phyloP scores from a whole-genome alignment of 1,284 basidiomycete genomes.

The Anthracocystis setariae region DNA sequence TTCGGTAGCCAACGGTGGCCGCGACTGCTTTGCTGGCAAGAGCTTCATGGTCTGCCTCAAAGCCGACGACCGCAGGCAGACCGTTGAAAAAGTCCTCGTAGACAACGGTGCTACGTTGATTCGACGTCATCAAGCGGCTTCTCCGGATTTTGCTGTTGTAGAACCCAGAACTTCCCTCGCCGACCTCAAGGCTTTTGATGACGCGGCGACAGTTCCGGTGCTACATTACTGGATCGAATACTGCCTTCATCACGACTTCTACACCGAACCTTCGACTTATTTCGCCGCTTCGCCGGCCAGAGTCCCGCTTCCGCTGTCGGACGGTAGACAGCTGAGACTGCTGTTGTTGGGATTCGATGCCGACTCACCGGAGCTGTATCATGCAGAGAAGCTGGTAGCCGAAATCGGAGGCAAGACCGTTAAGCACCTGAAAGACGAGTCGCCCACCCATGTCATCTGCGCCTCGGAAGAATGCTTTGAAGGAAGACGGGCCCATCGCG shows the following conservation, averaged over 20 bases:
- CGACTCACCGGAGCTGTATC: conserved; percentile 50
- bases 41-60: conserved; percentile 33
- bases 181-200: conserved; percentile 7
- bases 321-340: conserved; percentile 23
- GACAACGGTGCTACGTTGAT: conserved; percentile 31
- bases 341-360: conserved; percentile 46
- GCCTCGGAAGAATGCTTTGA: conserved; percentile 25
- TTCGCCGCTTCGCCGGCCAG: conserved; percentile 45
- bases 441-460: conserved; percentile 50
- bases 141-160: conserved; percentile 33
- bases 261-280: conserved; percentile 42
- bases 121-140: neutral
- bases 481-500: conserved; percentile 29
- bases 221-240: conserved; percentile 60
- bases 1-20: neutral
- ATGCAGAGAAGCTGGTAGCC: conserved; percentile 42
- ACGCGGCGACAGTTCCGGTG: conserved; percentile 25
- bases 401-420: conserved; percentile 42
- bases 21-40: conserved; percentile 17
- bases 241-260: conserved; percentile 49
- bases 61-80: conserved; percentile 23
- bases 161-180: conserved; percentile 16
- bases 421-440: conserved; percentile 33
- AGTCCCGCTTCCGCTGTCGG: conserved; percentile 34
- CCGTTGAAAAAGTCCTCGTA: conserved; percentile 34